These are phyloP conservation scores for Hymenotorrendiella dingleyae DNA, from an alignment of 2,329 filamentous ascomycete species.

Conservation along the genomic window DNA sequence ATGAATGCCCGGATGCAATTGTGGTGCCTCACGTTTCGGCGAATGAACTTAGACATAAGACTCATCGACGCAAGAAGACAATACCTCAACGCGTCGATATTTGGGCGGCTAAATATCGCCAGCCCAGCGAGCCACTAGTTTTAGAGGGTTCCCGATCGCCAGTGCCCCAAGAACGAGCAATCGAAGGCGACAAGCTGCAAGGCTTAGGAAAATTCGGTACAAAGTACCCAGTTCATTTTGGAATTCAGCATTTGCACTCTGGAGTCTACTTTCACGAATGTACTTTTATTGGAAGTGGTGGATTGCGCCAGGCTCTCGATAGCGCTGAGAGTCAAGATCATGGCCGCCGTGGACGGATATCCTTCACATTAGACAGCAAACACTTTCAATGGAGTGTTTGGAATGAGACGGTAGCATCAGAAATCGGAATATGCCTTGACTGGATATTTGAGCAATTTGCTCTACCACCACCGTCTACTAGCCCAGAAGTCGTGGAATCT, in stretches of 20 bases:
- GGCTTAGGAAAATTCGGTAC: constrained; percentile 57
- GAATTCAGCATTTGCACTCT: constrained; percentile 50
- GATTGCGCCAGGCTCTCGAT: constrained; percentile 34
- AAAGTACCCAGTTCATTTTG: constrained; percentile 56
- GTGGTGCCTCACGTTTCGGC: not conserved
- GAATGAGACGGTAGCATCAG: constrained; percentile 53
- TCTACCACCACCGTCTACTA: not conserved
- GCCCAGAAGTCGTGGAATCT: constrained; percentile 8
- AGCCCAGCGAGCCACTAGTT: constrained; percentile 28
- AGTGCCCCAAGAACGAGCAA: constrained; percentile 14
- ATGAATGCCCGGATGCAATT: not conserved
- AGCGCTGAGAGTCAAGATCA: constrained; percentile 19
- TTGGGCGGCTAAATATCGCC: constrained; percentile 29
- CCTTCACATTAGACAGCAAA: constrained; percentile 44
- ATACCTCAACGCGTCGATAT: constrained; percentile 27
- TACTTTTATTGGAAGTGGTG: constrained; percentile 52
- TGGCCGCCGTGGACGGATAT: constrained; percentile 31
- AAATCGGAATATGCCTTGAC: constrained; percentile 56
- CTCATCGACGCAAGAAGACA: constrained; percentile 18
- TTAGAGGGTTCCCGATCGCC: constrained; percentile 21
- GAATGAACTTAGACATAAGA: not conserved
- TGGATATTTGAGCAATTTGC: constrained; percentile 44
- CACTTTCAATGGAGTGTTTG: constrained; percentile 49
- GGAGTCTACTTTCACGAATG: constrained; percentile 54
- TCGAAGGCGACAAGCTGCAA: constrained; percentile 35